Evolutionary conservation across 2,329 filamentous ascomycete genomes (phyloP).

Genomic region (Trichoderma cornu-damae): DNA sequence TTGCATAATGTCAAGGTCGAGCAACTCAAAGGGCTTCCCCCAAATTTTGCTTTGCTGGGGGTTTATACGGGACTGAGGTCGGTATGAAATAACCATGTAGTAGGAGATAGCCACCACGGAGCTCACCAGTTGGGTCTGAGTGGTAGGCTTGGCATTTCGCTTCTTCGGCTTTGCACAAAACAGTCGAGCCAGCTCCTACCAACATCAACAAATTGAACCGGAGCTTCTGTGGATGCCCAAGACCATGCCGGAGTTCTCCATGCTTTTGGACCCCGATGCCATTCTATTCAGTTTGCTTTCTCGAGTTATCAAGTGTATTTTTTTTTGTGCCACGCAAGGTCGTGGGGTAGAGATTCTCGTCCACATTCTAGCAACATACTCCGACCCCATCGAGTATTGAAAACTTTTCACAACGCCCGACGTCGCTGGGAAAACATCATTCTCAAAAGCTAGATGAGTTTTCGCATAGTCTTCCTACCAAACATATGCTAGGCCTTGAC

Average conservation of each 20-base stretch:
- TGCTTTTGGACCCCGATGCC: not conserved
- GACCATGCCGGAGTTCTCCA: slow-evolving; percentile 22
- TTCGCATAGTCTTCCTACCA: slow-evolving; percentile 19
- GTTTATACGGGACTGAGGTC: not conserved
- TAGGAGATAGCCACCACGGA: not conserved
- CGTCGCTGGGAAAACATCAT: slow-evolving; percentile 21
- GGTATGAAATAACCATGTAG: slow-evolving; percentile 2
- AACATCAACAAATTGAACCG: slow-evolving; percentile 7
- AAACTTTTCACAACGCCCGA: slow-evolving; percentile 20
- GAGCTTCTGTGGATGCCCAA: slow-evolving; percentile 15
- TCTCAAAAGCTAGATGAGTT: slow-evolving; percentile 19
- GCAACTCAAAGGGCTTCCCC: not conserved
- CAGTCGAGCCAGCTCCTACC: not conserved
- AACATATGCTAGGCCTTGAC: slow-evolving; percentile 17
- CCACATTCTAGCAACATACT: slow-evolving; percentile 21
- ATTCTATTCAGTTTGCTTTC: not conserved
- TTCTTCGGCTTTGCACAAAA: not conserved
- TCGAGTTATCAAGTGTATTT: not conserved
- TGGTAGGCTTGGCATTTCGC: not conserved
- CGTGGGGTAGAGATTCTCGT: slow-evolving; percentile 6
- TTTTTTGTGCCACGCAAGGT: slow-evolving; percentile 20
- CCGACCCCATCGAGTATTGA: not conserved
- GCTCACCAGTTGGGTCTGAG: slow-evolving; percentile 15
- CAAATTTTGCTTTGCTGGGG: rapidly evolving
- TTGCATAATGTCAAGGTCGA: slow-evolving; percentile 9